Evolutionary conservation across 2,329 filamentous ascomycete species (phyloP).

Genomic region (Diaporthe citriasiana): DNA sequence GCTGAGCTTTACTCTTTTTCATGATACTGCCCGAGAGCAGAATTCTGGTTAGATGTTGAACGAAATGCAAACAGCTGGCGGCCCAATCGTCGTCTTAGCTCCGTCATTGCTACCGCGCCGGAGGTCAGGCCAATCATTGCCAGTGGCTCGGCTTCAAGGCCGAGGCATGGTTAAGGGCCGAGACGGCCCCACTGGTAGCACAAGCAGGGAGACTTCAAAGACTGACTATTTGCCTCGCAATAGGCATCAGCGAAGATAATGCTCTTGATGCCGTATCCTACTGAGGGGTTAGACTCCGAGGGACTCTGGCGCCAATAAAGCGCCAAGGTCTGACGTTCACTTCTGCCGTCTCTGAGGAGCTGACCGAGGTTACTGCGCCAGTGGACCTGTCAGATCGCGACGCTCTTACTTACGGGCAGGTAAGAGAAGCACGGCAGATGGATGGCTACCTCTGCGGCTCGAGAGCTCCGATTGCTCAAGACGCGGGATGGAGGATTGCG

Average conservation of each 20-base stretch:
- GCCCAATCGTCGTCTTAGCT: background rate
- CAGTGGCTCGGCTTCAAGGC: background rate
- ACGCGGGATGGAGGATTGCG: background rate
- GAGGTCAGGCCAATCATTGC: background rate
- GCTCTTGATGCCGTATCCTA: background rate
- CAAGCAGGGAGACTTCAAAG: background rate
- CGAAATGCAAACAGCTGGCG: background rate
- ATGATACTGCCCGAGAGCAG: background rate
- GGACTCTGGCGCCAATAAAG: background rate
- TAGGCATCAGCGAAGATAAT: background rate
- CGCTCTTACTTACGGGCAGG: too few relatives aligned
- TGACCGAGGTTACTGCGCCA: background rate
- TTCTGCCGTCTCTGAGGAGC: background rate
- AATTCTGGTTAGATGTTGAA: background rate
- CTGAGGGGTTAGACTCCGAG: background rate
- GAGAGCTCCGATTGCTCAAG: background rate
- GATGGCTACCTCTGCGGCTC: background rate
- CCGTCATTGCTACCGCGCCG: background rate
- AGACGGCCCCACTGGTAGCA: background rate
- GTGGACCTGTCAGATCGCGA: conserved; percentile 4
- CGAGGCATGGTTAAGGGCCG: background rate
- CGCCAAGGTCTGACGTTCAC: background rate
- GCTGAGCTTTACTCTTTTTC: background rate
- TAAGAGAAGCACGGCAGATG: background rate
- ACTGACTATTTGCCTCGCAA: background rate